These are phyloP conservation scores for Xylariaceae sp. DNA, from an alignment of 2,329 filamentous ascomycete genomes.

Conservation along the genomic window DNA sequence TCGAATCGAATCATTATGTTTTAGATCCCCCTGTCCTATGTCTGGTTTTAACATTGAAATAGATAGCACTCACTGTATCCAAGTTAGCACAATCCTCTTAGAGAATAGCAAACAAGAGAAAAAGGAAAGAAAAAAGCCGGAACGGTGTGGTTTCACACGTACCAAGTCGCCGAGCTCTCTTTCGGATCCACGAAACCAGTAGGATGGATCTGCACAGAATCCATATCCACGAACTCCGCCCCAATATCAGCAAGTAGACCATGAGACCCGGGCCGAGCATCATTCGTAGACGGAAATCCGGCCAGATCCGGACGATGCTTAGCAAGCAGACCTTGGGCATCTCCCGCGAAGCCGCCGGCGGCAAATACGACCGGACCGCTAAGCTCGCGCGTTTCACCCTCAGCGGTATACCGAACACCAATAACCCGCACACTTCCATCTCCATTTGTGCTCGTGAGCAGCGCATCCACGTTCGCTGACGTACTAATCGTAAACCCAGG, in stretches of 20 bases:
- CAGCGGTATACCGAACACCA: conserved; percentile 50
- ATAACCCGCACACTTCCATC: conserved; percentile 33
- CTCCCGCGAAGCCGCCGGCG: conserved; percentile 61
- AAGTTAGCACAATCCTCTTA: no score
- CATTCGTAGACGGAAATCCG: conserved; percentile 62
- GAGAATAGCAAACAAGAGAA: no score
- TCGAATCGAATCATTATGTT: no score
- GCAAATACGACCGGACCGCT: conserved; percentile 59
- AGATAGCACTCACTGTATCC: no score
- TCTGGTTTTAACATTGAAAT: no score
- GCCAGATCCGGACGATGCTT: conserved; percentile 57
- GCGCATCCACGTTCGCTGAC: conserved; percentile 49
- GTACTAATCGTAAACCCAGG: conserved; percentile 52
- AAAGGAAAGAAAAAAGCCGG: no score
- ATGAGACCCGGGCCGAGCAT: conserved; percentile 55
- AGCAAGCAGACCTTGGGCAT: conserved; percentile 54
- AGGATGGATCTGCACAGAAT: conserved; percentile 62
- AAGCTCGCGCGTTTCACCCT: conserved; percentile 37
- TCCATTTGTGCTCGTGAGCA: conserved; percentile 34
- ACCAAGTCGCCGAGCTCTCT: conserved; percentile 36
- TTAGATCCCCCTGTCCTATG: no score
- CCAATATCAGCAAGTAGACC: conserved; percentile 38
- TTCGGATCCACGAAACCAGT: conserved; percentile 61
- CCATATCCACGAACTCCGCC: conserved; percentile 49
- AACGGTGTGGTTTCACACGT: no score